Evolutionary conservation across 2,329 filamentous ascomycete genomes (phyloP).

Genomic region (Ophiostoma sp.): DNA sequence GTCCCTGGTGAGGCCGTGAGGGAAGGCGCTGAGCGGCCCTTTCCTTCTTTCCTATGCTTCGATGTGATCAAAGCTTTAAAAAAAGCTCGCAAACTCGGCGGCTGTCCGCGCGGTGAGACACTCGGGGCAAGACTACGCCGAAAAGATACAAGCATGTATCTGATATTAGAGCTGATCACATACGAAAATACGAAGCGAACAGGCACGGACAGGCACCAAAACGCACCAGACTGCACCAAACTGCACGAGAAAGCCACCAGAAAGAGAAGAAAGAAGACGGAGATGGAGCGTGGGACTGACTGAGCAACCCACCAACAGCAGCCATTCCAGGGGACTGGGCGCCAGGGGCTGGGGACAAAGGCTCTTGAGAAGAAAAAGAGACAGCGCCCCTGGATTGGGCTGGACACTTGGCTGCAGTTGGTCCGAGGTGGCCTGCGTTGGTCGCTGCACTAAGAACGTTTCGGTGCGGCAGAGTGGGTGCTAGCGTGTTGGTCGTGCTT

Average conservation of each 20-base stretch:
- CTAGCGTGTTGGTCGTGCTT: conserved; percentile 10
- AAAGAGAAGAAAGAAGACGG: neutral
- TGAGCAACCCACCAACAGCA: conserved; percentile 5
- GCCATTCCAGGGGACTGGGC: conserved; percentile 1
- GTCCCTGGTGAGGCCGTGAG: neutral
- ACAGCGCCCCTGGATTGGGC: conserved; percentile 17
- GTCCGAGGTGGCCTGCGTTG: conserved; percentile 4
- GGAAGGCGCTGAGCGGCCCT: neutral
- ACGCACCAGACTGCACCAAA: too few relatives aligned
- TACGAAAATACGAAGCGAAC: neutral
- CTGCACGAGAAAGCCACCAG: neutral
- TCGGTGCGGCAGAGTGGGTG: conserved; percentile 20
- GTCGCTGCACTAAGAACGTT: conserved; percentile 11
- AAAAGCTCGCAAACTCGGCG: neutral
- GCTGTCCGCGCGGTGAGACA: neutral
- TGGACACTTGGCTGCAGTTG: neutral
- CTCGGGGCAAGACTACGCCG: neutral
- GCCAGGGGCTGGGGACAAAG: conserved; percentile 2
- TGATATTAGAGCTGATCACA: neutral
- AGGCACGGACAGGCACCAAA: neutral
- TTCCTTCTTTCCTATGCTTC: neutral
- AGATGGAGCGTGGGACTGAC: conserved; percentile 6
- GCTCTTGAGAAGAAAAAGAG: neutral
- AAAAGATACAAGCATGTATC: neutral
- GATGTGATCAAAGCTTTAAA: neutral